phyloP scores from a whole-genome alignment of 192 early-diverging fungal species.

The Funneliformis mosseae region DNA sequence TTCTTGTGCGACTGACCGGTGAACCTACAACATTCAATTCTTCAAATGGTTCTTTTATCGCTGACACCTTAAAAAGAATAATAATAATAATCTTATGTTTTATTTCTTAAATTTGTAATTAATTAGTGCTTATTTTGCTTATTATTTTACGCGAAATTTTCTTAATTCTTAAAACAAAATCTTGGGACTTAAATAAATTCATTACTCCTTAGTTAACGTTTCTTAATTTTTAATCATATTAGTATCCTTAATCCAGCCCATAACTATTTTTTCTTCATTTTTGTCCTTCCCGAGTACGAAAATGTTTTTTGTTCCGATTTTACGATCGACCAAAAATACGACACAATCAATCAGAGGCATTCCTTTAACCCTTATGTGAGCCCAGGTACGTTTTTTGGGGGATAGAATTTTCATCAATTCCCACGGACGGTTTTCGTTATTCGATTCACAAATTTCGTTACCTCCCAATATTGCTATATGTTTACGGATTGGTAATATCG shows the following conservation, averaged over 20 bases:
- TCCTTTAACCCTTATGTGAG: neutral
- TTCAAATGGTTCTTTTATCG: too few species aligned
- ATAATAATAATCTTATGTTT: too few species aligned
- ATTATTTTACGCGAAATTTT: too few species aligned
- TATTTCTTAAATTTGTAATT: too few species aligned
- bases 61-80: too few species aligned
- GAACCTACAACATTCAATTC: too few species aligned
- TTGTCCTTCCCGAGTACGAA: slow-evolving; percentile 1
- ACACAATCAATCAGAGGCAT: slow-evolving; percentile 11
- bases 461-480: slow-evolving; percentile 19
- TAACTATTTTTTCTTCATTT: neutral
- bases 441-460: neutral
- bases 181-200: too few species aligned
- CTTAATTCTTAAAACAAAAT: too few species aligned
- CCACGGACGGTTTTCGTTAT: neutral
- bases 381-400: neutral
- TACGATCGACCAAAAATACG: neutral
- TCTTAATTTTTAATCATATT: neutral
- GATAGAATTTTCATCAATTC: slow-evolving; percentile 20
- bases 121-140: too few species aligned
- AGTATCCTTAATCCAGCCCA: slow-evolving; percentile 1
- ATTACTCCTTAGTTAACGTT: too few species aligned
- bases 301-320: neutral
- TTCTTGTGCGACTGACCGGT: too few species aligned
- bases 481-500: neutral